Evolutionary conservation across 1,139 yeast genomes (phyloP), one percentile per base, ranked within the genome.

Genomic region (Zhuliangozyma parablackwelliae): DNA sequence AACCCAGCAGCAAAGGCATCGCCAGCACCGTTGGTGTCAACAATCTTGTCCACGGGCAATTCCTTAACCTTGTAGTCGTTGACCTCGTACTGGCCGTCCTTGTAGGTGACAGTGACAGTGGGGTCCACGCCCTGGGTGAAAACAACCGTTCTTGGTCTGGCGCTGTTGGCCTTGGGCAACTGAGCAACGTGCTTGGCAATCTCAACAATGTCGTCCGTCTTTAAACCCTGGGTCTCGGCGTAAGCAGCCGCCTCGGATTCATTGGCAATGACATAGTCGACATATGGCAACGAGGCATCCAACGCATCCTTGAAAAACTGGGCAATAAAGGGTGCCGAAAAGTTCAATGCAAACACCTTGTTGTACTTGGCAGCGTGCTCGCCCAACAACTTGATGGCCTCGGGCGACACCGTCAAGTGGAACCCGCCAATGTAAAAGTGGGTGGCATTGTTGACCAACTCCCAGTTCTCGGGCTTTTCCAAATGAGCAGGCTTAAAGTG

Each of bases 1-100:
- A 92, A 92, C 41, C 98, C 99, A 57, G 96, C 95, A 42, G 97
- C 98, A 59, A 92, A 92, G 21, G 98, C 97, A 61, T 92, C 99
- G 63, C 98, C 99, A 33, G 98, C 98, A 72, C 98, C 98, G 68
- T 92, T 92, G 59, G 97, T 87, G 69, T 92, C 99, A 41, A 75
- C 82, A 47, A 92, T 76, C 63, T 83, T 72, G 36, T 73, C 66
- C 33, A 77, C 56, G 33, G 78, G 83, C 56, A 92, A 75, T 45
- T 82, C 76, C 51, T 78, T 82, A 39, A 92, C 96, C 36, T 84
- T 73, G 72, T 64, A 80, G 52, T 70, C 69, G 48, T 74, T 62
- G 45, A 75, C 66, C 20, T 59, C 63, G 52, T 61, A 75, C 31
- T 72, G 57, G 23, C 23, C 23, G 42, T 74, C 75, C 33, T 73